Base-by-base conservation (phyloP, 2,329 filamentous ascomycete species). In the Lasiodiplodia theobromae region DNA sequence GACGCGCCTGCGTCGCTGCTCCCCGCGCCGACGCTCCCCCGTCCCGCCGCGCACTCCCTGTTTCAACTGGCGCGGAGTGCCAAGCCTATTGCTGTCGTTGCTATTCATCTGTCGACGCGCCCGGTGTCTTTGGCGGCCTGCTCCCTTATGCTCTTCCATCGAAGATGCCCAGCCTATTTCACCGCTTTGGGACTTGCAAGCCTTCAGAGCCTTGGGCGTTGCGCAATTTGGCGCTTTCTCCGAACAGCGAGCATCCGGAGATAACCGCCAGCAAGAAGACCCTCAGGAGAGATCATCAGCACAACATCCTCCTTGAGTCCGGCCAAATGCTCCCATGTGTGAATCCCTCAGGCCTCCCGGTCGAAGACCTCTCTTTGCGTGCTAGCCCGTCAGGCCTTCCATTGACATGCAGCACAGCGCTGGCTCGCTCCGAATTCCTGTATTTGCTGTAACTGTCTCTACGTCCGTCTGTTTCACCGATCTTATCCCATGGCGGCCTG, bases 51-150 rank as follows among this genome's bases (percentile, higher is more conserved):
- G 44, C 58, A 37, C 58, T 63, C 60, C 60, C 47, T 64, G 60
- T 64, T 64, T 64, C 60, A 64, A 64, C 40, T 64, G 25, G 47
- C 44, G 60, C 60, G 60, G 60, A 64, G 31, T n/a, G 60, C 60
- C 60, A 64, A 64, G 60, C 51, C 21, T 23, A 23, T 23, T 28
- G 40, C 16, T 11, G 31, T 12, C 54, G 34, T 40, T 23, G 54
- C 28, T 53, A 53, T 21, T 5, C 51, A 23, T 10, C 6, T 28
- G 23, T 53, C 51, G 31, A 47, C 54, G 31, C 21, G 49, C 49
- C 49, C 49, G 49, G 49, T 52, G 28, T 28, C 49, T 12, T 44
- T 44, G 40, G 12, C 40, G 12, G 40, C 40, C 12, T 12, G 40
- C 40, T 12, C 7, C 40, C 49, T 52, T 34, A 14, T 40, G 54